Base-by-base conservation (phyloP, 768 basidiomycete genomes). In the Leccinum obscurum region DNA sequence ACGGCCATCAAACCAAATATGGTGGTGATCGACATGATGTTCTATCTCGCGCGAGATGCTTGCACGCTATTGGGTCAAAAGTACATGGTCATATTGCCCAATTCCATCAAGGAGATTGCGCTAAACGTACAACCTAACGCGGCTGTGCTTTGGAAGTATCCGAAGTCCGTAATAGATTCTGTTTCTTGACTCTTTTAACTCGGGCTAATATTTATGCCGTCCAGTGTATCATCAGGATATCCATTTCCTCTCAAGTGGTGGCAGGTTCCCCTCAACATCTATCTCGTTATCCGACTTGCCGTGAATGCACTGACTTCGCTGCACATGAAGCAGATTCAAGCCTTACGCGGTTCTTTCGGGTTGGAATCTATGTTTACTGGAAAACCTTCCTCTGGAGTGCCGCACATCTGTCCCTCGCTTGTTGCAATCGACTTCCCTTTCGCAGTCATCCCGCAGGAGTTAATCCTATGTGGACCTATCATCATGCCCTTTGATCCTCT, bases 181-280 rank as follows among this genome's bases (percentile, higher is more conserved):
- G 1, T 51, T 20, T 26, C 41, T 52, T 14, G 17, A 30, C 28
- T 35, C 8, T 37, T n/a, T 41, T 6, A 14, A 17, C 6, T 17
- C 8, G 4, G 28, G 28, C 28, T 51, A 26, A 30, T 28, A n/a
- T 28, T 50, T 17, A 51, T 49, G 4, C 17, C 17, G 3, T 51
- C 7, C n/a, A 66, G 64, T 8, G 0, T 57, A 1, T 54, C 60
- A 17, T 65, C 64, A 2, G 64, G 64, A 10, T 55, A 57, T 39
- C 28, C 50, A 17, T 65, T 44, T 14, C 65, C 65, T 8, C 61
- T 66, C 20, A 52, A 66, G 26, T 66, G 64, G 64, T 66, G 60
- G 60, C 58, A 66, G 35, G 52, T 66, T n/a, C 60, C 50, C 13
- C 28, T 62, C 44, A 66, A 66, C 26, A 44, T 55, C 11, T 62